Evolutionary conservation across 2,329 filamentous ascomycete species (phyloP), one percentile per base, ranked within the genome.

Genomic region (Alternaria rosae): DNA sequence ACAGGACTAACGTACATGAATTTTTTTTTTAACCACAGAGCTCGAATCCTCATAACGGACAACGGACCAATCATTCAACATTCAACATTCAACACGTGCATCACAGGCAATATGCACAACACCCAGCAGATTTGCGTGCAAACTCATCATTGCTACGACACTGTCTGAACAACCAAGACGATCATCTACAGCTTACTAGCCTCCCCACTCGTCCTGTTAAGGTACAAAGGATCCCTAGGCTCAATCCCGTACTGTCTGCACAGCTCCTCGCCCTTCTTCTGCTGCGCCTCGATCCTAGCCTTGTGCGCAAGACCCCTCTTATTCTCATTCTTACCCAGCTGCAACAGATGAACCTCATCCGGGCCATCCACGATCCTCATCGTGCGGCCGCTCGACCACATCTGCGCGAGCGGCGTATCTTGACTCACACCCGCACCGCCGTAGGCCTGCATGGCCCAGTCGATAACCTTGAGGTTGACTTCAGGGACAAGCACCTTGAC

Each of bases 391-490:
- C 86, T 83, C 20, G 92, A 89, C 89, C 92, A 97, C 88, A 94
- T 90, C 42, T 63, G 68, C 4, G 79, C 94, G 67, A 99, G 84
- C 20, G 95, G 95, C 2, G 95, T 98, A 76, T 99, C 95, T 84
- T 98, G 95, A 75, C 89, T 92, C 51, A 99, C 91, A 77, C 95
- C 95, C 5, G 92, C 93, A 62, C 90, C 95, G 62, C 95, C 95
- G 74, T 94, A 97, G 0, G 92, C 88, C 85, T 99, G 95, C 12
- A 99, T 89, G 0, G 95, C 95, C 64, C 94, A 91, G 84, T 99
- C 95, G 72, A 99, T 94, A 72, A 98, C 92, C 17, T 88, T 89
- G 69, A 97, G 86, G 2, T 92, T 90, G 73, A 90, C 92, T 75
- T 89, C 86, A 0, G 95, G 95, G 9, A 97, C 91, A 17, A 97